Evolutionary conservation across 805 yeast species (phyloP).

Genomic region (Metschnikowia santaceciliae): DNA sequence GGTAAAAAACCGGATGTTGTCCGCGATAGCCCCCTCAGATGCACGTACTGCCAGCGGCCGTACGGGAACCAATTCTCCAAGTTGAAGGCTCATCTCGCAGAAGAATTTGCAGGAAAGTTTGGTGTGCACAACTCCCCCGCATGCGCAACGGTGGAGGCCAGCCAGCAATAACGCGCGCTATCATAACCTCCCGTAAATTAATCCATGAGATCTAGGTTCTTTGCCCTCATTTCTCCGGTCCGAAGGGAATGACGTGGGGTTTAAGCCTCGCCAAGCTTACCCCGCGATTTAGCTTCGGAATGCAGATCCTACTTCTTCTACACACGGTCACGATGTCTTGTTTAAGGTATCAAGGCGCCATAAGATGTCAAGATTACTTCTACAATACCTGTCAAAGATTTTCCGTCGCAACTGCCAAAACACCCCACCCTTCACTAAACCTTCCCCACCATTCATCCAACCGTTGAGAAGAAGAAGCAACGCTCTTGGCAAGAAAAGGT

Average conservation of each 20-base stretch:
- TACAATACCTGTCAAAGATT: background rate
- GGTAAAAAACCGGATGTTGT: background rate
- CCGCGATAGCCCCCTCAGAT: slow-evolving; percentile 21
- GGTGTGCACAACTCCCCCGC: background rate
- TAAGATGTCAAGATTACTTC: background rate
- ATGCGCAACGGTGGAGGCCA: background rate
- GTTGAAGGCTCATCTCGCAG: slow-evolving; percentile 27
- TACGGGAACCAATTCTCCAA: slow-evolving; percentile 24
- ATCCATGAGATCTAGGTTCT: background rate
- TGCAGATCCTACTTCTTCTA: background rate
- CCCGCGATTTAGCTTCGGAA: background rate
- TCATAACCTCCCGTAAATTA: slow-evolving; percentile 2
- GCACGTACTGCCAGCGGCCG: slow-evolving; percentile 24
- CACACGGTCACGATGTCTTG: background rate
- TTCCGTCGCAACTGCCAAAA: background rate
- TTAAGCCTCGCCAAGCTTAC: background rate
- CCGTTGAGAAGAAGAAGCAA: background rate
- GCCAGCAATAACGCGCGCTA: background rate
- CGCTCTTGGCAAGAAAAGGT: background rate
- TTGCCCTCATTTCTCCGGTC: background rate
- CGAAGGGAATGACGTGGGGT: background rate
- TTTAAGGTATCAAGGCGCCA: background rate
- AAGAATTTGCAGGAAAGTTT: slow-evolving; percentile 21
- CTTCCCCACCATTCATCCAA: too few relatives aligned
- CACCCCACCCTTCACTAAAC: background rate